A percentile compares a stretch with the other conserved stretches of the same genome.
phyloP scores from a whole-genome alignment of 805 yeast species.

The Wickerhamiella qilinensis region DNA sequence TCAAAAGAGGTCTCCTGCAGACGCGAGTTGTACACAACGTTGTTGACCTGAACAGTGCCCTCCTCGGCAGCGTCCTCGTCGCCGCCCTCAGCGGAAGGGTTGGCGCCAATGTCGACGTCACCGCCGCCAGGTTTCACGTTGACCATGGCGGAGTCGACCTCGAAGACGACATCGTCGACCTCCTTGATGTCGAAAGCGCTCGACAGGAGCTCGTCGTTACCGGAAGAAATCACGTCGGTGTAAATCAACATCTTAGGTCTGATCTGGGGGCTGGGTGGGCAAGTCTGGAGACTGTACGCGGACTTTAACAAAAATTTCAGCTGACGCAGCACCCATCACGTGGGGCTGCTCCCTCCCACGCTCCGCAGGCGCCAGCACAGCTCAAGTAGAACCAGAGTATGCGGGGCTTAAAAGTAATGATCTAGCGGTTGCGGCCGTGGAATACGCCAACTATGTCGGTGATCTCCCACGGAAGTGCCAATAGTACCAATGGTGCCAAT shows the following conservation, averaged over 20 bases:
- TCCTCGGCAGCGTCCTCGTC: conserved; percentile 66
- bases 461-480: too few relatives aligned
- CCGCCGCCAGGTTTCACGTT: conserved; percentile 65
- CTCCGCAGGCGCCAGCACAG: too few relatives aligned
- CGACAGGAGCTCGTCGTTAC: conserved; percentile 85
- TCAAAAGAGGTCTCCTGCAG: conserved; percentile 90
- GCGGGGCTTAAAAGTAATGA: too few relatives aligned
- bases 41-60: conserved; percentile 88
- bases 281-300: too few relatives aligned
- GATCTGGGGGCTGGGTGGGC: too few relatives aligned
- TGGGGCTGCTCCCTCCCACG: too few relatives aligned
- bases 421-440: too few relatives aligned
- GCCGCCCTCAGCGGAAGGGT: conserved; percentile 97
- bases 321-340: too few relatives aligned
- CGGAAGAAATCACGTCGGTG: conserved; percentile 70
- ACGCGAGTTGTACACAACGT: conserved; percentile 97
- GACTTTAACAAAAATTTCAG: too few relatives aligned
- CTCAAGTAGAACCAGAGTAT: too few relatives aligned
- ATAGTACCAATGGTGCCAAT: too few relatives aligned
- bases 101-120: conserved; percentile 98
- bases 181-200: conserved; percentile 85
- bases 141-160: conserved; percentile 92
- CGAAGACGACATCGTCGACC: conserved; percentile 87
- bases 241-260: conserved; percentile 26
- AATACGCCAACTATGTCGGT: too few relatives aligned